phyloP scores from a whole-genome alignment of 306 rosid species.

The Malus sylvestris region DNA sequence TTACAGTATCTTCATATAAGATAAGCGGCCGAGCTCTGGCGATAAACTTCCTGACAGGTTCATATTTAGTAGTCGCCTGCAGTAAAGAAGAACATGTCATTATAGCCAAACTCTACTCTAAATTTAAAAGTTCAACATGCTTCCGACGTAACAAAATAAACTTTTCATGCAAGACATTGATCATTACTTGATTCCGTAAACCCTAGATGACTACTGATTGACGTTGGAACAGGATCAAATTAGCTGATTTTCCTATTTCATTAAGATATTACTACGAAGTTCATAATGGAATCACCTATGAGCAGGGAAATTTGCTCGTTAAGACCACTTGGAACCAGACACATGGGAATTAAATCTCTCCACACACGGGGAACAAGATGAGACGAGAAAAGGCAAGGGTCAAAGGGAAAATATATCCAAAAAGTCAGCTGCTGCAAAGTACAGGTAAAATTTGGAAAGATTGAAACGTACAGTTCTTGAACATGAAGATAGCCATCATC shows the following conservation, averaged over 20 bases:
- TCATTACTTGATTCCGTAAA: background rate
- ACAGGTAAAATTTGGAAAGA: constrained; percentile 14
- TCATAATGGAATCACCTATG: background rate
- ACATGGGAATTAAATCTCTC: background rate
- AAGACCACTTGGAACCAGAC: background rate
- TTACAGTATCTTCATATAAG: constrained; percentile 60
- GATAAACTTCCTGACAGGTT: constrained; percentile 62
- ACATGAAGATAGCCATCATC: constrained; percentile 72
- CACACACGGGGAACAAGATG: background rate
- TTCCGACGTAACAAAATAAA: background rate
- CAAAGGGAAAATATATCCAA: background rate
- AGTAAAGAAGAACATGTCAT: constrained; percentile 19
- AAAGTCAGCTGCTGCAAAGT: constrained; percentile 3
- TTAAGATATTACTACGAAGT: background rate
- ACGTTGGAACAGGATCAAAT: constrained; percentile 2
- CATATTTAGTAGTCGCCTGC: constrained; percentile 65
- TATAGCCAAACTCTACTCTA: background rate
- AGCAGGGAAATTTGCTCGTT: background rate
- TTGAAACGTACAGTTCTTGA: constrained; percentile 52
- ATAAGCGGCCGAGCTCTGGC: constrained; percentile 64
- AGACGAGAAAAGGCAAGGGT: background rate
- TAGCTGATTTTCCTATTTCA: background rate
- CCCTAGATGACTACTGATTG: background rate
- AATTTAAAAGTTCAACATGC: constrained; percentile 5
- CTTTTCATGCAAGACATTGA: background rate